Percentiles rank a stretch among this genome's conserved stretches.
phyloP scores from a whole-genome alignment of 495 filamentous ascomycete species.

The Corynascus novoguineensis region DNA sequence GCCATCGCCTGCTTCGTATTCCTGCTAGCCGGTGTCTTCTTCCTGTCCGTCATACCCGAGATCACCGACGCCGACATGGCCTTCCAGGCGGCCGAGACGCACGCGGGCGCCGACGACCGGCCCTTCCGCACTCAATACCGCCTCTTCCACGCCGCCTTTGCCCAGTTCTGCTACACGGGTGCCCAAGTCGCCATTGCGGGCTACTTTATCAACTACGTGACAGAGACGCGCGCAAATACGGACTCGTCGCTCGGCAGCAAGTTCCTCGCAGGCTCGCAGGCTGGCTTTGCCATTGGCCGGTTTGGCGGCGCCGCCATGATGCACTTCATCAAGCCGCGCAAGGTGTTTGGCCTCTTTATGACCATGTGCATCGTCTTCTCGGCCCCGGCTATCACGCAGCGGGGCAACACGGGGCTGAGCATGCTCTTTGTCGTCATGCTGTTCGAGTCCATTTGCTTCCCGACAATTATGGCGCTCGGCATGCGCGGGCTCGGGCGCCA shows the following conservation, averaged over 20 bases:
- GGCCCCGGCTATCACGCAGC: slow-evolving; percentile 48
- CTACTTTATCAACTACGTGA: slow-evolving; percentile 44
- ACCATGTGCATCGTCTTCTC: slow-evolving; percentile 53
- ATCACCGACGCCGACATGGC: slow-evolving; percentile 71
- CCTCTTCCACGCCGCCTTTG: slow-evolving; percentile 59
- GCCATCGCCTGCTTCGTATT: slow-evolving; percentile 66
- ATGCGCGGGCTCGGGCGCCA: slow-evolving; percentile 65
- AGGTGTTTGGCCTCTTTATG: slow-evolving; percentile 47
- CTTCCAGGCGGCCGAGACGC: slow-evolving; percentile 40
- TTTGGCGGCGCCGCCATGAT: slow-evolving; percentile 54
- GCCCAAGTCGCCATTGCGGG: slow-evolving; percentile 59
- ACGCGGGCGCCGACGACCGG: slow-evolving; percentile 36
- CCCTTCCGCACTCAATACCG: slow-evolving; percentile 58
- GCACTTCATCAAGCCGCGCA: slow-evolving; percentile 45
- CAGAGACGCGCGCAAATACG: slow-evolving; percentile 16
- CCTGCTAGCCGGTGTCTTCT: slow-evolving; percentile 59
- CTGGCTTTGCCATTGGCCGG: slow-evolving; percentile 58
- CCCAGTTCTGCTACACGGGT: slow-evolving; percentile 69
- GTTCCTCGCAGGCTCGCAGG: slow-evolving; percentile 61
- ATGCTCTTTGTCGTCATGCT: slow-evolving; percentile 62
- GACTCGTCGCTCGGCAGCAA: slow-evolving; percentile 35
- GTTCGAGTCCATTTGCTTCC: slow-evolving; percentile 66
- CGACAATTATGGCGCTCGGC: slow-evolving; percentile 63
- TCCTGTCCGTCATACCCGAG: slow-evolving; percentile 59
- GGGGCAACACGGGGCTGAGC: slow-evolving; percentile 49